Evolutionary conservation across 495 filamentous ascomycete species (phyloP).

Genomic region (Alectoria sarmentosa): DNA sequence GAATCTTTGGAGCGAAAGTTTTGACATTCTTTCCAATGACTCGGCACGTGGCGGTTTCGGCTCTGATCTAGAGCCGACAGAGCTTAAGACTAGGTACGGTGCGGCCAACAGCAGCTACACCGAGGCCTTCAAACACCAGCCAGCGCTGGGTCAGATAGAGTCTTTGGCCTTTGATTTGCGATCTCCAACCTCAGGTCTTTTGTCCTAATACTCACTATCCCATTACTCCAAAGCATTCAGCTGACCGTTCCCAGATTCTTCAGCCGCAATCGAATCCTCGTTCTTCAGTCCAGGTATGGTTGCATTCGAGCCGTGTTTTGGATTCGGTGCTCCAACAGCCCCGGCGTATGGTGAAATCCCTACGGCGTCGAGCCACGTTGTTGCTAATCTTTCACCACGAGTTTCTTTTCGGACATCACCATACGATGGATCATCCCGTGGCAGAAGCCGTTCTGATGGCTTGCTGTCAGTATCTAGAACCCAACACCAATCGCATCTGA

Average conservation of each 20-base stretch:
- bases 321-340: background rate
- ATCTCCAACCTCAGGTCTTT: background rate
- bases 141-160: background rate
- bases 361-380: background rate
- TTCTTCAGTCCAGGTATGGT: background rate
- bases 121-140: background rate
- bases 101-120: background rate
- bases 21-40: background rate
- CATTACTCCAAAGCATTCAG: background rate
- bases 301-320: background rate
- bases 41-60: background rate
- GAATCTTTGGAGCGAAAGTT: background rate
- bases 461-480: slow-evolving; percentile 7
- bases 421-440: background rate
- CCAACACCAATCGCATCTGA: slow-evolving; percentile 9
- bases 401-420: slow-evolving; percentile 7
- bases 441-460: slow-evolving; percentile 14
- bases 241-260: background rate
- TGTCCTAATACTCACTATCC: background rate
- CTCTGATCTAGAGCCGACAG: background rate
- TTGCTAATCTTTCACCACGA: slow-evolving; percentile 7
- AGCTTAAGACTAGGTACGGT: background rate
- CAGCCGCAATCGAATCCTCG: background rate
- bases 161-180: background rate
- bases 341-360: background rate